Percentiles rank a stretch among this genome's conserved stretches.
Conservation (phyloP, 2,329 filamentous ascomycete genomes). For the Neofusicoccum laricinum region DNA sequence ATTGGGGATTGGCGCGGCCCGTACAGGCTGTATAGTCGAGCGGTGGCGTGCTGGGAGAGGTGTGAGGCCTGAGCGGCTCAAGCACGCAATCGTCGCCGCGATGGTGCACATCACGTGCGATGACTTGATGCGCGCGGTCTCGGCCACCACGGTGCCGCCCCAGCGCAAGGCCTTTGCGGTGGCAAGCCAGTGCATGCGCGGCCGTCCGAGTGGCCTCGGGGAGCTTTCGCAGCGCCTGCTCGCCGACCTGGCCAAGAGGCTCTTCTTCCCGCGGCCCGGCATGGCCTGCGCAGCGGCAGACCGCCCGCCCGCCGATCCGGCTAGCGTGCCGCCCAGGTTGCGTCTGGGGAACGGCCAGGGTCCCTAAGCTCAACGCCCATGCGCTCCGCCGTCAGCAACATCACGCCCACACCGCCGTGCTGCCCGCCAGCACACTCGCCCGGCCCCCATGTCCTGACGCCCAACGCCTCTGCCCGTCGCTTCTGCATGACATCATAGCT, state of each 20-base stretch:
- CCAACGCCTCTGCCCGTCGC: background rate
- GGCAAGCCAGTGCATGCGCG: background rate
- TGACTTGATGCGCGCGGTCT: background rate
- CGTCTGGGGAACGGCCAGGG: slow-evolving; percentile 6
- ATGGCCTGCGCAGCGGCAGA: background rate
- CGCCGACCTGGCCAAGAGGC: background rate
- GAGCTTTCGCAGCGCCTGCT: background rate
- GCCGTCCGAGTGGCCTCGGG: background rate
- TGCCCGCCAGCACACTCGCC: background rate
- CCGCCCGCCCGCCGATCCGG: slow-evolving; percentile 4
- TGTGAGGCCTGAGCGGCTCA: background rate
- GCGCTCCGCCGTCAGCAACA: background rate
- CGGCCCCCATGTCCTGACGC: background rate
- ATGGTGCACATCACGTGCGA: slow-evolving; percentile 1
- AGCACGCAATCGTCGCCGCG: slow-evolving; percentile 5
- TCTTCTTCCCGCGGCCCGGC: background rate
- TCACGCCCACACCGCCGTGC: slow-evolving; percentile 11
- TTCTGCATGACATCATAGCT: slow-evolving; percentile 3
- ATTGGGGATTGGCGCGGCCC: background rate
- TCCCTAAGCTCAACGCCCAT: slow-evolving; percentile 4
- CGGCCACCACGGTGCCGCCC: background rate
- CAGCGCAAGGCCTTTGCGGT: background rate
- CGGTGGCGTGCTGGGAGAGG: slow-evolving; percentile 11
- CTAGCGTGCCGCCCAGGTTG: background rate
- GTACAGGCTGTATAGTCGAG: background rate